Evolutionary conservation across 768 basidiomycete genomes (phyloP).

Genomic region (Russula sp.): DNA sequence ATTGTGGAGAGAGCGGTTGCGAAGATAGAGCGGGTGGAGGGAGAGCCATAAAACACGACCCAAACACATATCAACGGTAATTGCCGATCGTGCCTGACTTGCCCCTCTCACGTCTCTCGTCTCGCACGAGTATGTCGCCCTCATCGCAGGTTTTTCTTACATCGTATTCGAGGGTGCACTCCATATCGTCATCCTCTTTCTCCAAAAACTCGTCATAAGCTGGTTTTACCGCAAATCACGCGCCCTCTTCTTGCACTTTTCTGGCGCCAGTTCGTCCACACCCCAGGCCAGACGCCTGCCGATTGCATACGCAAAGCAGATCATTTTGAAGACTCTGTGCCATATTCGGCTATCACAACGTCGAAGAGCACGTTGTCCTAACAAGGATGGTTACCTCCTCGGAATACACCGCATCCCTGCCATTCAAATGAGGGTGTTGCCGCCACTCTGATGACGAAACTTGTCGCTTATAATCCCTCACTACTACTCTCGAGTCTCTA

Average conservation of each 20-base stretch:
- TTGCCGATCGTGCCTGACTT: constrained; percentile 33
- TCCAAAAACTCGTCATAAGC: constrained; percentile 43
- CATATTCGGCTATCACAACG: constrained; percentile 56
- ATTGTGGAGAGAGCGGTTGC: constrained; percentile 29
- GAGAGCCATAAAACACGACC: constrained; percentile 17
- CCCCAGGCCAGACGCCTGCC: constrained; percentile 35
- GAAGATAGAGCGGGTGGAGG: not conserved
- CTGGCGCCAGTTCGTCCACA: constrained; percentile 38
- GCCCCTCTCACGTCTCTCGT: constrained; percentile 38
- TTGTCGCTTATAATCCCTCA: no score
- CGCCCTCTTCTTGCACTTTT: constrained; percentile 56
- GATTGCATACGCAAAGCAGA: constrained; percentile 46
- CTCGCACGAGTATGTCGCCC: constrained; percentile 38
- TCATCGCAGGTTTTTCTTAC: constrained; percentile 40
- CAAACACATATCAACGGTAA: constrained; percentile 21
- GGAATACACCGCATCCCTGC: constrained; percentile 76
- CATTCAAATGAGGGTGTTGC: no score
- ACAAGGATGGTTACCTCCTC: constrained; percentile 87
- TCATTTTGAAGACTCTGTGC: constrained; percentile 61
- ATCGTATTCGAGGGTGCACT: constrained; percentile 50
- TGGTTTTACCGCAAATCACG: constrained; percentile 77
- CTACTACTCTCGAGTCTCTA: no score
- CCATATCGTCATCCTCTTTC: constrained; percentile 38
- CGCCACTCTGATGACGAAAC: no score
- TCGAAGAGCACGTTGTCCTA: constrained; percentile 77